A percentile compares a stretch with the other conserved stretches of the same genome.
Conservation (phyloP, 179 eudicot genomes). For the Actinidia polygama region DNA sequence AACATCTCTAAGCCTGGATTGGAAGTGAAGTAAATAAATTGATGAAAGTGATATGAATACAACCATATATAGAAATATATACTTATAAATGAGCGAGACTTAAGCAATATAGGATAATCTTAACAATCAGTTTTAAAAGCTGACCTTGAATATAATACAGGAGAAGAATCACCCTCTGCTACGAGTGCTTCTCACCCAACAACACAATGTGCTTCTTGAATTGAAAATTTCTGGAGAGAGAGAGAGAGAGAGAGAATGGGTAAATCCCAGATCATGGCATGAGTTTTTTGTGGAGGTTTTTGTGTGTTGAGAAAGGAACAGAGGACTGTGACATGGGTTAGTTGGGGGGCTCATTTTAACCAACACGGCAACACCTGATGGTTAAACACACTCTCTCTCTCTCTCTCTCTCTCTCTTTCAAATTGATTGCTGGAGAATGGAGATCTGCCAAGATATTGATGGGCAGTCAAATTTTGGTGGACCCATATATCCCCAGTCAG, state of each 20-base stretch:
- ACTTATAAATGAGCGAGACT: conserved; percentile 30
- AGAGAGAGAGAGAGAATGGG: not conserved
- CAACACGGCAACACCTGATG: conserved; percentile 1
- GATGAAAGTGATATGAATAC: conserved; percentile 45
- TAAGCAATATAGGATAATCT: conserved; percentile 31
- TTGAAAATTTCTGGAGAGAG: not conserved
- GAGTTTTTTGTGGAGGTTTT: not conserved
- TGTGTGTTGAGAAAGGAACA: conserved; percentile 11
- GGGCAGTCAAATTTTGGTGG: too few relatives aligned
- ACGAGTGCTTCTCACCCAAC: conserved; percentile 41
- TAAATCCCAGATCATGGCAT: not conserved
- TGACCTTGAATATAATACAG: conserved; percentile 26
- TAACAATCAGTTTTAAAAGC: not conserved
- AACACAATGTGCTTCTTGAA: not conserved
- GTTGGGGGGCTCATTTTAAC: not conserved
- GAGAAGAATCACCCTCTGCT: conserved; percentile 40
- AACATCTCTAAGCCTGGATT: conserved; percentile 51
- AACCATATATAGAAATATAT: not conserved
- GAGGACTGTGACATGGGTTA: not conserved
- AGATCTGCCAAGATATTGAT: too few relatives aligned
- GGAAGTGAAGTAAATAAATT: conserved; percentile 57
- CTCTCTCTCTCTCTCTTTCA: not conserved
- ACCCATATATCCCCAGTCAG: too few relatives aligned
- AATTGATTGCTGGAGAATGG: too few relatives aligned
- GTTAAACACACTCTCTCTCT: conserved; percentile 12